Percentiles rank a stretch among this genome's conserved stretches.
These are phyloP conservation scores for Aspergillus flavus DNA, from an alignment of 2,329 filamentous ascomycete genomes.

Conservation along the genomic window DNA sequence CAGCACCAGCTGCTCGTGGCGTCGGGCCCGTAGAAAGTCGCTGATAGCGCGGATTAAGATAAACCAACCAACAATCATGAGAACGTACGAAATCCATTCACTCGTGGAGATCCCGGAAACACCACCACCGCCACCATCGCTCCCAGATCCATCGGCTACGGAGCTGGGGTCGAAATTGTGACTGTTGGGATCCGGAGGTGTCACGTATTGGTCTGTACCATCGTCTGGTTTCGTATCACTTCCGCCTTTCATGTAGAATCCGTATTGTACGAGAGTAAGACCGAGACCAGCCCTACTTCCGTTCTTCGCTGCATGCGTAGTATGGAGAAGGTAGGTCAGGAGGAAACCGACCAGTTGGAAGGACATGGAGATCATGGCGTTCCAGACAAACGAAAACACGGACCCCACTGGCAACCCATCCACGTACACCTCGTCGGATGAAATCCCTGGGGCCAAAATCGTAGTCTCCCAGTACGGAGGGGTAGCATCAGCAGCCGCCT, in stretches of 20 bases:
- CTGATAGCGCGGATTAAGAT: conserved; percentile 91
- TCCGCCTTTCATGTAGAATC: conserved; percentile 86
- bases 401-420: conserved; percentile 91
- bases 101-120: conserved; percentile 66
- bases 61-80: conserved; percentile 99
- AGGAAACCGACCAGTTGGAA: conserved; percentile 97
- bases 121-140: conserved; percentile 44
- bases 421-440: conserved; percentile 93
- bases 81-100: conserved; percentile 86
- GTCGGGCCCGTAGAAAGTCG: conserved; percentile 82
- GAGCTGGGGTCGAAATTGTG: conserved; percentile 81
- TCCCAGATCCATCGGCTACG: conserved; percentile 51
- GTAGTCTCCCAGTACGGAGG: conserved; percentile 99
- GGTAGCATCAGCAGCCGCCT: conserved; percentile 92
- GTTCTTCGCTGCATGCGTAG: conserved; percentile 96
- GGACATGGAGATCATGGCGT: conserved; percentile 92
- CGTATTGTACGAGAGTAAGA: conserved; percentile 93
- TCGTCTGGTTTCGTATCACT: conserved; percentile 45
- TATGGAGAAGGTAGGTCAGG: conserved; percentile 96
- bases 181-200: conserved; percentile 82
- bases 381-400: conserved; percentile 77
- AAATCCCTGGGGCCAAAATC: conserved; percentile 87
- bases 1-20: conserved; percentile 89
- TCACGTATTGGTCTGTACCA: conserved; percentile 49
- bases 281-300: conserved; percentile 92